Evolutionary conservation across 768 basidiomycete genomes (phyloP), one percentile per base, ranked within the genome.

Genomic region (Kwoniella botswanensis): DNA sequence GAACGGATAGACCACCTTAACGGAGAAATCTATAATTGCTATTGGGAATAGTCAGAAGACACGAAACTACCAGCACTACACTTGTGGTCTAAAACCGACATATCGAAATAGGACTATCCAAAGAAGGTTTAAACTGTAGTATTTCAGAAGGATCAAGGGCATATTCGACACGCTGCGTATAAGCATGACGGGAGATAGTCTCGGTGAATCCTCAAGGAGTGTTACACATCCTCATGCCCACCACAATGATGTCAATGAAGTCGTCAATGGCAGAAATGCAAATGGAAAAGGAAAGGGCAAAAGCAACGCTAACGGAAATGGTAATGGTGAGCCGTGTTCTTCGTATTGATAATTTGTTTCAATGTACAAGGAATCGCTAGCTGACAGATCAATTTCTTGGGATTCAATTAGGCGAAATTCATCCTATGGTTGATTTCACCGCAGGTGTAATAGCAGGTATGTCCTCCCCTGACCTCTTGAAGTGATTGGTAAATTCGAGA

Each of bases 401-500:
- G 7, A 35, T 7, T 24, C 13, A 42, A 54, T 3, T 21, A 70
- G 68, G 68, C 17, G 63, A 41, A 43, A 55, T 67, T 15, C 72
- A 75, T 75, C 91, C 92, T 2, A 87, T 87, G 1, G 82, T 92
- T 22, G 92, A 95, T 80, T 93, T 94, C 81, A 79, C 89, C 53
- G 92, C 92, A 4, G 93, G 93, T 5, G 92, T 92, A 0, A 84
- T 90, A 43, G 89, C 89, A 68, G 88, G 88, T 87, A 55, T 3
- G 82, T 71, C 35, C 10, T 46, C 7, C 35, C 35, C 5, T 6
- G 1, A 35, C 7, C 35, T 35, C 7, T 35, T 9, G 35, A 35
- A 35, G 0, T 35, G 35, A 35, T 35, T 35, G 2, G 29, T 35
- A 35, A 35, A 35, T 7, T 7, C 35, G 35, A 35, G 35, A 35